Conservation (phyloP, 306 rosid species). For the Castanea sativa region DNA sequence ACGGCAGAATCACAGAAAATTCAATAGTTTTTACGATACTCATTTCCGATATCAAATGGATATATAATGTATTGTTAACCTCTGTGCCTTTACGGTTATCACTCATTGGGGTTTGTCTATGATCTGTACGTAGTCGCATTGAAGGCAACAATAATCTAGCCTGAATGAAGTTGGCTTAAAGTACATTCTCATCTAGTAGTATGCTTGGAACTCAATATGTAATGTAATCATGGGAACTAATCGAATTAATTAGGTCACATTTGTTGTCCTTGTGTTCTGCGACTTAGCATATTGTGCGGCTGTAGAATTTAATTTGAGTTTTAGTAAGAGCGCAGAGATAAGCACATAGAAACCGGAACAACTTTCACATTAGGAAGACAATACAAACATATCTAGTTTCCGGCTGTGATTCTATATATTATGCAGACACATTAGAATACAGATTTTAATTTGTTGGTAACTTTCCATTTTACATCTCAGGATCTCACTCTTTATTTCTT, state of each 20-base stretch:
- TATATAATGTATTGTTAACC: too few relatives aligned
- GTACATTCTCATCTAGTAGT: too few relatives aligned
- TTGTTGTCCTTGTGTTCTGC: neutral
- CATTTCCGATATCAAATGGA: too few relatives aligned
- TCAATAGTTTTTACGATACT: too few relatives aligned
- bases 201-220: too few relatives aligned
- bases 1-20: too few relatives aligned
- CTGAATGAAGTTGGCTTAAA: too few relatives aligned
- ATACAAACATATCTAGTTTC: neutral
- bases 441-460: neutral
- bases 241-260: neutral
- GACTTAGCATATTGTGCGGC: neutral
- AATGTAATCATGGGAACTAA: too few relatives aligned
- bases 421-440: neutral
- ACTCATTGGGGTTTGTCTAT: too few relatives aligned
- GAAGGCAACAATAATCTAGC: too few relatives aligned
- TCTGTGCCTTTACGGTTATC: too few relatives aligned
- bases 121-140: too few relatives aligned
- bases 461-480: neutral
- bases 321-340: neutral
- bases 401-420: neutral
- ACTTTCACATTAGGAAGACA: neutral
- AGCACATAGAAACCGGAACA: neutral
- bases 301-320: neutral
- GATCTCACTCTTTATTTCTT: neutral